phyloP scores from a whole-genome alignment of 495 filamentous ascomycete species.

The Penicillium canescens region DNA sequence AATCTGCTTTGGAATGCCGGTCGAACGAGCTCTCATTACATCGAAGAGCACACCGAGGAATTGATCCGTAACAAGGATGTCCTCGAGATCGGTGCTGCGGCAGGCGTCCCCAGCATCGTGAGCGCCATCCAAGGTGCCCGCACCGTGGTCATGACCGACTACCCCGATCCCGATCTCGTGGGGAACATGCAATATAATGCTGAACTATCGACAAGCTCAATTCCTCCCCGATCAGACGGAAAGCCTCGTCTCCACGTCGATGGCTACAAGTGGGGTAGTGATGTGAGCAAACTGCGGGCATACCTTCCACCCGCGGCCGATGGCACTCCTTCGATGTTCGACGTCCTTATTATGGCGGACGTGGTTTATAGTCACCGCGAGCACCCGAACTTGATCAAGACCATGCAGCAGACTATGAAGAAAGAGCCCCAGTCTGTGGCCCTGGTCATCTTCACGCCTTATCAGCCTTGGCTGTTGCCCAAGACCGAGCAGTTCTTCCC shows the following conservation, averaged over 20 bases:
- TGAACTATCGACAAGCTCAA: conserved; percentile 34
- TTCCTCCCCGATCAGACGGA: conserved; percentile 19
- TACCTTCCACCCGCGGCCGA: conserved; percentile 39
- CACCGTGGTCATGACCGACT: conserved; percentile 82
- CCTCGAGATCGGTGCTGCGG: conserved; percentile 88
- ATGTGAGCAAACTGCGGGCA: conserved; percentile 50
- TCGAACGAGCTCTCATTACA: conserved; percentile 70
- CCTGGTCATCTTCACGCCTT: conserved; percentile 89
- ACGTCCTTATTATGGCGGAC: conserved; percentile 82
- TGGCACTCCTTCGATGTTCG: conserved; percentile 52
- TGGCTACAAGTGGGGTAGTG: conserved; percentile 80
- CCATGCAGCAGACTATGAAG: conserved; percentile 63
- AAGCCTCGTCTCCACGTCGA: conserved; percentile 49
- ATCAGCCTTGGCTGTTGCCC: conserved; percentile 84
- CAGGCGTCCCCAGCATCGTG: conserved; percentile 80
- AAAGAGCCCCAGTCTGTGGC: conserved; percentile 57
- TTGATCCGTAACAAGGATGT: conserved; percentile 64
- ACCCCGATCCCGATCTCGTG: conserved; percentile 78
- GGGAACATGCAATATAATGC: conserved; percentile 76
- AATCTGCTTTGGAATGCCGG: conserved; percentile 91
- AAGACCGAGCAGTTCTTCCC: conserved; percentile 88
- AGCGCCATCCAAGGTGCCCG: conserved; percentile 69
- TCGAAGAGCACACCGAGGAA: conserved; percentile 60
- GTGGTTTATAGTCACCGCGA: conserved; percentile 87
- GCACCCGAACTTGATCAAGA: conserved; percentile 72